These are phyloP conservation scores for Lippia alba DNA, from an alignment of 305 asterid species.

Conservation along the genomic window DNA sequence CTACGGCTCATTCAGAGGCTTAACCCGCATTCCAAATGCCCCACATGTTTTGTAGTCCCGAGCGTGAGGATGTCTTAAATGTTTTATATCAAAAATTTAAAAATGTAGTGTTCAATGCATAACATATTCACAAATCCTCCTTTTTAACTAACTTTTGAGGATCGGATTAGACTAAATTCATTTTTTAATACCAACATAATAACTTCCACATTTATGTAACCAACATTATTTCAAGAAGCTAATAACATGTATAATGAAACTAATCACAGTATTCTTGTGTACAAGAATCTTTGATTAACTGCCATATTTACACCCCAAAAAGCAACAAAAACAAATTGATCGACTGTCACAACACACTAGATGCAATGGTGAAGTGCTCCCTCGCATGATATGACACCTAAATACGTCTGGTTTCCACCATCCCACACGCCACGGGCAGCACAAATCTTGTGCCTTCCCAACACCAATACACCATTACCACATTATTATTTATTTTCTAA, in stretches of 20 bases:
- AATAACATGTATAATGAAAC: not conserved
- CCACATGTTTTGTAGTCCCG: too few relatives aligned
- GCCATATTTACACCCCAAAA: not conserved
- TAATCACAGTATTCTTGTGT: not conserved
- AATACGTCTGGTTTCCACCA: slow-evolving; percentile 51
- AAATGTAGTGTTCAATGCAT: too few relatives aligned
- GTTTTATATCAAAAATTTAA: too few relatives aligned
- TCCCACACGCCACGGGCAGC: slow-evolving; percentile 69
- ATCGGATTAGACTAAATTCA: too few relatives aligned
- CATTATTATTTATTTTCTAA: not conserved
- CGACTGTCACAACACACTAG: not conserved
- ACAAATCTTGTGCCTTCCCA: slow-evolving; percentile 72
- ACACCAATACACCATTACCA: slow-evolving; percentile 22
- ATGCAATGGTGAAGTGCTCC: slow-evolving; percentile 29
- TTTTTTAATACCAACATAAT: too few relatives aligned
- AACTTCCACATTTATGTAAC: too few relatives aligned
- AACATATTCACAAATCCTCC: too few relatives aligned
- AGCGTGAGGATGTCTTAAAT: too few relatives aligned
- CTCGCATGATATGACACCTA: slow-evolving; percentile 48
- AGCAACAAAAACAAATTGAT: not conserved
- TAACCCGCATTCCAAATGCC: too few relatives aligned
- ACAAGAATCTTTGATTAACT: not conserved
- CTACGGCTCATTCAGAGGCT: too few relatives aligned
- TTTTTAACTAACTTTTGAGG: too few relatives aligned
- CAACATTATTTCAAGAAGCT: too few relatives aligned